phyloP scores from a whole-genome alignment of 1,284 basidiomycete genomes.

The Apiotrichum laibachii region DNA sequence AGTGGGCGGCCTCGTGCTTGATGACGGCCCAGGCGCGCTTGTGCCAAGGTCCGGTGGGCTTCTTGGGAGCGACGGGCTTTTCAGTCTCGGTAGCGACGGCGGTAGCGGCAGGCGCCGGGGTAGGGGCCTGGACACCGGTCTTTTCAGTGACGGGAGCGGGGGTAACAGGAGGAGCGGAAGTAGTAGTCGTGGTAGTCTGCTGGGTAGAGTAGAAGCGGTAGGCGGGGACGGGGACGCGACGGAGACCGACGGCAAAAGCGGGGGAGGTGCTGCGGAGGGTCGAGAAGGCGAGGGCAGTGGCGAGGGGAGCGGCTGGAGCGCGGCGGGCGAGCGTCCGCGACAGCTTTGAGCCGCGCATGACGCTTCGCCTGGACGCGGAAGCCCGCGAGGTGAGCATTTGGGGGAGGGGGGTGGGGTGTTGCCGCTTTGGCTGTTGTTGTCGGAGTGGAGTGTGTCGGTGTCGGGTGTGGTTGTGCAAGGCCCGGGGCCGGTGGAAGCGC shows the following conservation, averaged over 20 bases:
- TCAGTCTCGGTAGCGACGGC: conserved; percentile 57
- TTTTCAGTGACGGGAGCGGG: neutral
- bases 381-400: conserved; percentile 14
- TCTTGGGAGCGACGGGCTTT: conserved; percentile 62
- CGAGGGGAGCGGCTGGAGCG: neutral
- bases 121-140: conserved; percentile 21
- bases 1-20: conserved; percentile 94
- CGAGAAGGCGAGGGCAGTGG: conserved; percentile 4
- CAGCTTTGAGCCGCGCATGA: neutral
- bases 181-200: conserved; percentile 12
- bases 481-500: neutral
- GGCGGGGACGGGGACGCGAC: conserved; percentile 8
- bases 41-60: conserved; percentile 38
- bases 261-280: conserved; percentile 9
- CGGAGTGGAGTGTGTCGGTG: neutral
- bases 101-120: conserved; percentile 33
- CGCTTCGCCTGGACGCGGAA: conserved; percentile 4
- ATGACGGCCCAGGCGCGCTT: conserved; percentile 73
- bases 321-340: conserved; percentile 2
- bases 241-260: conserved; percentile 14
- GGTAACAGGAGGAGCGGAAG: conserved; percentile 17
- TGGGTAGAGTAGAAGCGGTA: conserved; percentile 31
- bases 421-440: neutral
- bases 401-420: neutral
- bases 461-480: neutral